Base-by-base conservation (phyloP, 495 filamentous ascomycete genomes). In the Aspergillus baeticus region DNA sequence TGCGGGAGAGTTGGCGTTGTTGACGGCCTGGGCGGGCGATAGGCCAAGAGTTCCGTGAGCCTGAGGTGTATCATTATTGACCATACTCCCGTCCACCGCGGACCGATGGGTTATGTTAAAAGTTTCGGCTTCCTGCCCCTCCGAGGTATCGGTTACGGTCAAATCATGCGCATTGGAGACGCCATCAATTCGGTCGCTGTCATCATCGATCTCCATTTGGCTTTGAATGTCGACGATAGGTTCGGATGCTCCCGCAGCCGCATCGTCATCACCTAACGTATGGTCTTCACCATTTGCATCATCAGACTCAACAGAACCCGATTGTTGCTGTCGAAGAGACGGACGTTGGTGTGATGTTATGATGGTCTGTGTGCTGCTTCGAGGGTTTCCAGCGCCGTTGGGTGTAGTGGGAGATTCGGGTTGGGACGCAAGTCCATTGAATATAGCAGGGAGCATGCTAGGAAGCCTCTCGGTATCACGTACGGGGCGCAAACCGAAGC, bases 101-200 rank as follows among this genome's bases (percentile, higher is more conserved):
- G 87, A 89, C 37, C 91, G 86, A 67, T 96, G 94, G n/a, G 90
- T 92, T 63, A 98, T 96, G 68, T 96, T 95, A 71, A 98, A 96
- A 0, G 91, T 92, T 57, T 92, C 90, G 3, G 85, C 81, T 43
- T 96, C 92, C 59, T 88, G 88, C 13, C 85, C 81, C 65, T 94
- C 92, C 1, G 93, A 90, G 1, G 87, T 87, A 48, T 91, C 88
- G 2, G 87, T 86, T 6, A 88, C 87, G 10, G 85, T 83, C 46
- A 96, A 68, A 50, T 85, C 86, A 50, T 96, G 84, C 13, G 87
- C 78, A 2, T 90, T 81, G 36, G 84, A 83, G n/a, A 88, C 85
- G 29, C 84, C 85, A 38, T 90, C 87, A 48, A 97, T 79, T 44
- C 72, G 67, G 7, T 85, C 86, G 61, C 90, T 89, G 42, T 91